These are phyloP conservation scores for Ogataea saltuana DNA, from an alignment of 805 yeast genomes.

Conservation along the genomic window DNA sequence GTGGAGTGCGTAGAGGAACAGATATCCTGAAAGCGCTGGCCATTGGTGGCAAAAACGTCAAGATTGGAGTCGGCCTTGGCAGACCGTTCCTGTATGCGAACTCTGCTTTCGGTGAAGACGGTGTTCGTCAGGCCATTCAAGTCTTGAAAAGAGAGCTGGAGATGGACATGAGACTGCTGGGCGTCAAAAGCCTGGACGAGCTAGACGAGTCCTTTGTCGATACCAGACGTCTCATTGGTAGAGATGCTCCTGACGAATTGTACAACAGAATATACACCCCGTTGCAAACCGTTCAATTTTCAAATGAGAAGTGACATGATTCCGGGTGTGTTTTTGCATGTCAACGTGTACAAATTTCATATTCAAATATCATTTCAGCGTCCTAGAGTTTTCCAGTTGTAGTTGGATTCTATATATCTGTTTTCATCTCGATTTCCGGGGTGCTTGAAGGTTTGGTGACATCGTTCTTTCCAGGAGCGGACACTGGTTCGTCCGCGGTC, in stretches of 20 bases:
- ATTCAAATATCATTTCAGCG: too few species aligned
- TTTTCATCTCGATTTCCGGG: too few species aligned
- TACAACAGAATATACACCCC: conserved; percentile 34
- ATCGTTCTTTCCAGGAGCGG: too few species aligned
- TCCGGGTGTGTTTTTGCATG: too few species aligned
- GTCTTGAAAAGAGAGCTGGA: conserved; percentile 68
- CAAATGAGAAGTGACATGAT: conserved; percentile 28
- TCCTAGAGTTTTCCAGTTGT: too few species aligned
- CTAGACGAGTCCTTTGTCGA: conserved; percentile 66
- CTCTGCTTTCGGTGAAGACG: conserved; percentile 62
- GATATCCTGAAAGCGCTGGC: conserved; percentile 67
- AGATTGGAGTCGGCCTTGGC: conserved; percentile 70
- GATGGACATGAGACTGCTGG: conserved; percentile 79
- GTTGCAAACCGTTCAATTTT: conserved; percentile 32
- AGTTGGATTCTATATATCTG: too few species aligned
- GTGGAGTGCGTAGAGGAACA: conserved; percentile 69
- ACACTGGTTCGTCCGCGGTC: conserved; percentile 8
- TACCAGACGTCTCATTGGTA: conserved; percentile 37
- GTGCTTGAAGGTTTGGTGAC: too few species aligned
- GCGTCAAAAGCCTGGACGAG: conserved; percentile 62
- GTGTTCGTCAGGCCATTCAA: conserved; percentile 60
- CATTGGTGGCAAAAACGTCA: conserved; percentile 70
- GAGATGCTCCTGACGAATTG: conserved; percentile 35
- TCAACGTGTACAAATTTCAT: too few species aligned
- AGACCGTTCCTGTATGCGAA: conserved; percentile 67